Conservation (phyloP, 306 rosid genomes). For the Ziziphus jujuba region DNA sequence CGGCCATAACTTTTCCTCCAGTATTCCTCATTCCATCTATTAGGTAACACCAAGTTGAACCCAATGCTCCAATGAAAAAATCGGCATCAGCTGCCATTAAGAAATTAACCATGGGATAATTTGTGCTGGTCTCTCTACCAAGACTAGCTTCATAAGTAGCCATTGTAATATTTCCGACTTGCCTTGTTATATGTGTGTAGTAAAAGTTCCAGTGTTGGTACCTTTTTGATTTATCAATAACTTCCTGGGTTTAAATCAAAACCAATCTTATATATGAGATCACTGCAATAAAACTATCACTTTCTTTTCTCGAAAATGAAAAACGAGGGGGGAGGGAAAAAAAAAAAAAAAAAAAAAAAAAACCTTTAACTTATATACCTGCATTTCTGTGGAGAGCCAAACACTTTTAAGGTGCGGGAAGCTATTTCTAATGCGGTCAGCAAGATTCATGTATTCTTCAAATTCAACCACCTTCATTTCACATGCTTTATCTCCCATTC, state of each 20-base stretch:
- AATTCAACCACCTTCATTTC: conserved; percentile 87
- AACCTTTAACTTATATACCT: conserved; percentile 37
- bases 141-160: conserved; percentile 70
- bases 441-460: conserved; percentile 74
- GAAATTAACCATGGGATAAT: conserved; percentile 86
- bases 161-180: conserved; percentile 61
- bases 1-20: conserved; percentile 94
- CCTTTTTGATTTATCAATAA: conserved; percentile 52
- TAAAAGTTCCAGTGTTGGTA: conserved; percentile 65
- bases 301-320: no score
- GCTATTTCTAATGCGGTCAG: conserved; percentile 52
- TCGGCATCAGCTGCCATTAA: conserved; percentile 92
- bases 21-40: conserved; percentile 98
- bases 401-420: conserved; percentile 67
- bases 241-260: conserved; percentile 51
- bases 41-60: conserved; percentile 90
- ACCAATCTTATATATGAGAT: neutral
- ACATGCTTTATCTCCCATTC: conserved; percentile 91
- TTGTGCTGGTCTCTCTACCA: conserved; percentile 81
- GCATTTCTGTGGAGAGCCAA: conserved; percentile 91
- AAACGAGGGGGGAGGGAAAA: no score
- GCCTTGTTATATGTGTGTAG: conserved; percentile 64
- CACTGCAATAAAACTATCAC: no score
- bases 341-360: no score
- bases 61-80: conserved; percentile 83